Conservation (phyloP, 805 yeast species). For the Yarrowia osloensis region DNA sequence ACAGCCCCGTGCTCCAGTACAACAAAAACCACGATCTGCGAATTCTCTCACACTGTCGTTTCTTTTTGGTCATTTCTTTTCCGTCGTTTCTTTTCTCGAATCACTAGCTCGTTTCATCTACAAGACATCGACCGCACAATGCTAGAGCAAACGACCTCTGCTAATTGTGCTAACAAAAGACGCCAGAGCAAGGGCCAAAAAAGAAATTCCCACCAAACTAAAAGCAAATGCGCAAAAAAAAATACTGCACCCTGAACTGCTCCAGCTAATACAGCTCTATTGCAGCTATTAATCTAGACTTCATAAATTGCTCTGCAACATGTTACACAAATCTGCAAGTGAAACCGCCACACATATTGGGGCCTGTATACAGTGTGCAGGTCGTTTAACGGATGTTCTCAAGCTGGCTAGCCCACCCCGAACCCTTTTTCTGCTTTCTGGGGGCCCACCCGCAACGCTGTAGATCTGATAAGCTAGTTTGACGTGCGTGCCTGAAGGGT, state of each 20-base stretch:
- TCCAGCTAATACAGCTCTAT: not conserved
- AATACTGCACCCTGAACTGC: not conserved
- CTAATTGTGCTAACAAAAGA: no score
- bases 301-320: not conserved
- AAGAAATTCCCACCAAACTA: not conserved
- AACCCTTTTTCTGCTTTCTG: not conserved
- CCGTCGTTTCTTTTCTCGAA: not conserved
- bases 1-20: no score
- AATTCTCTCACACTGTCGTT: not conserved
- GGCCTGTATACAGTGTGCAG: no score
- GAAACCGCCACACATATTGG: no score
- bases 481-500: not conserved
- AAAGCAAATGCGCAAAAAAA: not conserved
- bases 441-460: not conserved
- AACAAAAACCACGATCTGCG: not conserved
- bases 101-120: not conserved
- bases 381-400: no score
- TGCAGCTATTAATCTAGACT: not conserved
- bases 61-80: not conserved
- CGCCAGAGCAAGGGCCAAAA: not conserved
- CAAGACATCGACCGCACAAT: no score
- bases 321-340: no score
- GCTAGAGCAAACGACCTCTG: no score
- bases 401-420: not conserved
- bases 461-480: constrained; percentile 15